Conservation (phyloP, 164 flowering plant genomes). For the Buxus sempervirens region DNA sequence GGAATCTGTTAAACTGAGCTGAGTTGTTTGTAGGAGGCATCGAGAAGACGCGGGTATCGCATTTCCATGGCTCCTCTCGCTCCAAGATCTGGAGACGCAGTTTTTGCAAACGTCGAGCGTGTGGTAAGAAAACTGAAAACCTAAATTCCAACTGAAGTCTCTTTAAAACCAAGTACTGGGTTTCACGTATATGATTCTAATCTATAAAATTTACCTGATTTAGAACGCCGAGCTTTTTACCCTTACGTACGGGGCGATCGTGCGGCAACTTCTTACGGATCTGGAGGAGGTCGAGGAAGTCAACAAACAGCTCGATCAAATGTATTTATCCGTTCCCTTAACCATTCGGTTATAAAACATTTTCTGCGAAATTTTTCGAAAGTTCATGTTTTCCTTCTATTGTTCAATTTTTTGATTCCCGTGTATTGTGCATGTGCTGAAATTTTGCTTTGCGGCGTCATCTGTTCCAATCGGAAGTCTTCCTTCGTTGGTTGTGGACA, state of each 20-base stretch:
- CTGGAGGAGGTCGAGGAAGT: slow-evolving; percentile 94
- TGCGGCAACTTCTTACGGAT: slow-evolving; percentile 85
- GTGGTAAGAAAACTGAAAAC: slow-evolving; percentile 57
- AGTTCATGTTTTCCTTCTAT: background rate
- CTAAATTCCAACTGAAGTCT: background rate
- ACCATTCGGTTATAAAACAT: no score
- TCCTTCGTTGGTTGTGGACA: no score
- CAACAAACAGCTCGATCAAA: slow-evolving; percentile 94
- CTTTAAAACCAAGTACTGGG: background rate
- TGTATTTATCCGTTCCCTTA: slow-evolving; percentile 56
- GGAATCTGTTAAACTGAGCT: no score
- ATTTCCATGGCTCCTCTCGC: slow-evolving; percentile 58
- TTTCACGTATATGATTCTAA: no score
- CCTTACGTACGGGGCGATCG: slow-evolving; percentile 87
- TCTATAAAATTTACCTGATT: background rate
- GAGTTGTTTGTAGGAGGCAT: no score
- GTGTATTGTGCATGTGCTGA: no score
- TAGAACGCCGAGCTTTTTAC: slow-evolving; percentile 96
- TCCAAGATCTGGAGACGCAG: slow-evolving; percentile 87
- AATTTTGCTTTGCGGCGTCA: no score
- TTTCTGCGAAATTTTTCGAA: no score
- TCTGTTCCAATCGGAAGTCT: no score
- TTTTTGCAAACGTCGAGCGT: slow-evolving; percentile 70
- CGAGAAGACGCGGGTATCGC: no score
- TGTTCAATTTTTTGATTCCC: no score